These are phyloP conservation scores for Zancudomyces culisetae DNA, from an alignment of 371 early-diverging fungal genomes.

Conservation along the genomic window DNA sequence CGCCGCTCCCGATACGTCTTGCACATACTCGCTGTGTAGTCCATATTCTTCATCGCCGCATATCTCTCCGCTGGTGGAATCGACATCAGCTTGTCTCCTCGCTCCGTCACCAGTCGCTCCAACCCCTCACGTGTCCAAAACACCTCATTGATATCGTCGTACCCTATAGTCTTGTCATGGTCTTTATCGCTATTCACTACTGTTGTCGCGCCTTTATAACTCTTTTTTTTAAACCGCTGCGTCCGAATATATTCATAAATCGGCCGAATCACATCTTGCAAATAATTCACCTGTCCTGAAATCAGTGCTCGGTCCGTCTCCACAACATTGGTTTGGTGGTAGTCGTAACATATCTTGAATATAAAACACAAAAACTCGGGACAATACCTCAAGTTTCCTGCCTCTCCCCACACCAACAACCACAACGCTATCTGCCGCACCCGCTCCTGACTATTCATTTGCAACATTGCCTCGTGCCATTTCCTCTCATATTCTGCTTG, in stretches of 20 bases:
- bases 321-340: constrained; percentile 16
- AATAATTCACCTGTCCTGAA: constrained; percentile 47
- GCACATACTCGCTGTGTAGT: constrained; percentile 47
- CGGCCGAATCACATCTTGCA: constrained; percentile 47
- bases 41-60: constrained; percentile 34
- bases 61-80: constrained; percentile 43
- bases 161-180: constrained; percentile 59
- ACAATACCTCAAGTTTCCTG: constrained; percentile 53
- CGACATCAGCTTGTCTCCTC: constrained; percentile 33
- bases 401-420: constrained; percentile 75
- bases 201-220: too few species aligned
- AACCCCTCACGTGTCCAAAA: constrained; percentile 63
- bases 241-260: constrained; percentile 59
- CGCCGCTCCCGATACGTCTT: constrained; percentile 80
- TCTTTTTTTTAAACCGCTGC: constrained; percentile 47
- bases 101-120: constrained; percentile 32
- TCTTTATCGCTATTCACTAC: constrained; percentile 60
- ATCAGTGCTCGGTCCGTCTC: constrained; percentile 25
- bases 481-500: constrained; percentile 34
- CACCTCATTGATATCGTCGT: constrained; percentile 77
- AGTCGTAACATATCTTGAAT: constrained; percentile 45
- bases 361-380: constrained; percentile 69
- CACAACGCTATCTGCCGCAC: constrained; percentile 59
- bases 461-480: constrained; percentile 50
- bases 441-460: constrained; percentile 43